These are phyloP conservation scores for Paraphoma chrysanthemicola DNA, from an alignment of 2,329 filamentous ascomycete genomes.

Conservation along the genomic window DNA sequence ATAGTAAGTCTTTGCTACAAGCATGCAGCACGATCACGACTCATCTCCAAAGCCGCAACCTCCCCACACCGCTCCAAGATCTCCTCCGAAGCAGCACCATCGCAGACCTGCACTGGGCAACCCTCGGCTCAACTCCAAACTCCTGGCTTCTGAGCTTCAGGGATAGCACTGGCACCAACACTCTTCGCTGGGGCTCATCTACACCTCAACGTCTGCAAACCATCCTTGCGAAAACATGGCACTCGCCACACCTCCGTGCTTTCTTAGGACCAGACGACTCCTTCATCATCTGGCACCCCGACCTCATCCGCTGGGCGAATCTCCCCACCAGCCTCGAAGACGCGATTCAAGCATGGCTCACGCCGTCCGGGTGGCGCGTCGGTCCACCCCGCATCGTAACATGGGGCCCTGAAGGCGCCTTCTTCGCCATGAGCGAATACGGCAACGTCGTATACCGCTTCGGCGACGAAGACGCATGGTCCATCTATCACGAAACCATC, in stretches of 20 bases:
- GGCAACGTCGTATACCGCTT: constrained; percentile 38
- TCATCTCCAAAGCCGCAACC: constrained; percentile 32
- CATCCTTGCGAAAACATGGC: constrained; percentile 32
- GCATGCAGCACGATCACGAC: background rate
- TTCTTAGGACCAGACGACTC: constrained; percentile 39
- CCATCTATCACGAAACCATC: constrained; percentile 42
- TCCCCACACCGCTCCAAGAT: constrained; percentile 34
- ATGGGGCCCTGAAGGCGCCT: constrained; percentile 41
- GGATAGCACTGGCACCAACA: constrained; percentile 31
- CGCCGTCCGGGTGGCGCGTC: constrained; percentile 45
- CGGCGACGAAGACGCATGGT: constrained; percentile 32
- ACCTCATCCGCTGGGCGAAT: constrained; percentile 40
- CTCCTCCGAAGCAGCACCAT: constrained; percentile 33
- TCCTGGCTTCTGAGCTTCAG: constrained; percentile 45
- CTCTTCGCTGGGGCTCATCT: constrained; percentile 37
- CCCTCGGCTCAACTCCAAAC: constrained; percentile 33
- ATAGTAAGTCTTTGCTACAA: constrained; percentile 28
- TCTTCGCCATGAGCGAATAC: constrained; percentile 47
- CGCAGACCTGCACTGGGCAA: constrained; percentile 40
- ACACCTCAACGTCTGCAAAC: constrained; percentile 29
- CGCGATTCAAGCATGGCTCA: constrained; percentile 44
- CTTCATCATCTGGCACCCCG: constrained; percentile 46
- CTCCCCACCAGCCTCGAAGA: constrained; percentile 38
- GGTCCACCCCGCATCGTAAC: constrained; percentile 42
- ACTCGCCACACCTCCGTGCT: constrained; percentile 37